phyloP scores from a whole-genome alignment of 352 stramenopile species.

The Globisporangium cystogenes region DNA sequence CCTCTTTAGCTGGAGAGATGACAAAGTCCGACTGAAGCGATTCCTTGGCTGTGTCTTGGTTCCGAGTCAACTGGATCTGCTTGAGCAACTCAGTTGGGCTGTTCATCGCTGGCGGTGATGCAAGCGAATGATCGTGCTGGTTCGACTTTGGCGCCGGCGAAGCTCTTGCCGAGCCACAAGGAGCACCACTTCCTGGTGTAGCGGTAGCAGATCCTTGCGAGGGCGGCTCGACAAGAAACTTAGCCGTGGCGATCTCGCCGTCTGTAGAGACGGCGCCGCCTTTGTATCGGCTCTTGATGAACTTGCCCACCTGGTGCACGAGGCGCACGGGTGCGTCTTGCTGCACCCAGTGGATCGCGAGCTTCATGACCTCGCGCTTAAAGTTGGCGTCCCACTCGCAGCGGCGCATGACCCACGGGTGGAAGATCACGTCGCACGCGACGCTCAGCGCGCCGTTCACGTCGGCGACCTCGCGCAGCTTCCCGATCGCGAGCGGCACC shows the following conservation, averaged over 20 bases:
- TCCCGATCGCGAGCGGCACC: conserved; percentile 67
- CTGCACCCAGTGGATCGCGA: conserved; percentile 76
- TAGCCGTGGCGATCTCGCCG: conserved; percentile 69
- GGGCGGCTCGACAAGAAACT: conserved; percentile 54
- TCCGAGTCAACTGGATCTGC: conserved; percentile 25
- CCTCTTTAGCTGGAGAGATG: conserved; percentile 2
- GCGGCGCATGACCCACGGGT: conserved; percentile 71
- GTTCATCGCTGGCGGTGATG: conserved; percentile 18
- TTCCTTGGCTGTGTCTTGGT: conserved; percentile 2
- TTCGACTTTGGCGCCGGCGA: conserved; percentile 1
- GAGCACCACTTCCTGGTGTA: no score
- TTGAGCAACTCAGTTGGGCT: conserved; percentile 53
- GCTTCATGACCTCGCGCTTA: conserved; percentile 76
- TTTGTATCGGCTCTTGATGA: conserved; percentile 86
- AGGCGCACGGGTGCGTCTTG: conserved; percentile 47
- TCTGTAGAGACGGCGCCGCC: conserved; percentile 20
- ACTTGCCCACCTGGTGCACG: conserved; percentile 44
- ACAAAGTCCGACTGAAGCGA: conserved; percentile 3
- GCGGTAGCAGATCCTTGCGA: background rate
- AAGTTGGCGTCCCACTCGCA: conserved; percentile 73
- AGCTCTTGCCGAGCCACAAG: background rate
- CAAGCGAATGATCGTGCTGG: conserved; percentile 3
- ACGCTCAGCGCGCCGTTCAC: conserved; percentile 32
- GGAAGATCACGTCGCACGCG: conserved; percentile 72
- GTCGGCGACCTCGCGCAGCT: conserved; percentile 45